phyloP scores from a whole-genome alignment of 2,329 filamentous ascomycete species.

The Diaporthe sp. region DNA sequence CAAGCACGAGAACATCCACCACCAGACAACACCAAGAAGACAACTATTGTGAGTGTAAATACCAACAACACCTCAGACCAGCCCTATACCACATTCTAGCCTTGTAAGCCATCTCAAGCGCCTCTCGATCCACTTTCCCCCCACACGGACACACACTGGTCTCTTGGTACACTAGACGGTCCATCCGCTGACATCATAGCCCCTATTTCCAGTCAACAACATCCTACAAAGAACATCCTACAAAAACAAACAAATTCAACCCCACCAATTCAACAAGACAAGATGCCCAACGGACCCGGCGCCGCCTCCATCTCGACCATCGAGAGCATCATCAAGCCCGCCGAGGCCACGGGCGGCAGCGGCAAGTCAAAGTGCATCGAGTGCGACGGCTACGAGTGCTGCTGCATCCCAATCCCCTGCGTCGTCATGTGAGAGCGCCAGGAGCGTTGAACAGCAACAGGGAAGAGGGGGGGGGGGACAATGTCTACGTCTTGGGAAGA shows the following conservation, averaged over 20 bases:
- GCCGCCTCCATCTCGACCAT: constrained; percentile 63
- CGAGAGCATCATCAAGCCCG: constrained; percentile 65
- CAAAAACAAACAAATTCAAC: not conserved
- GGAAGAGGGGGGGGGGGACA: no score
- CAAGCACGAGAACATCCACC: not conserved
- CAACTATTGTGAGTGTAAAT: not conserved
- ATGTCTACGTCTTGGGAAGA: not conserved
- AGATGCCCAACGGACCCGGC: constrained; percentile 59
- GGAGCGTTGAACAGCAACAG: not conserved
- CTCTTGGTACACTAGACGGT: not conserved
- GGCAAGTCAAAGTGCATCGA: constrained; percentile 63
- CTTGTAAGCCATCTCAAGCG: not conserved
- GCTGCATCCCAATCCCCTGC: constrained; percentile 67
- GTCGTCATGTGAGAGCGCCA: constrained; percentile 58
- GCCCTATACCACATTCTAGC: not conserved
- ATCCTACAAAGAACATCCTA: not conserved
- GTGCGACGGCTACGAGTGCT: constrained; percentile 66
- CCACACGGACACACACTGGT: not conserved
- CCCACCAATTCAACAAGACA: constrained; percentile 41
- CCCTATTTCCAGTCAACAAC: not conserved
- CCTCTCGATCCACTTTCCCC: not conserved
- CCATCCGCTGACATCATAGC: constrained; percentile 25
- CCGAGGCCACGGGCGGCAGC: constrained; percentile 50
- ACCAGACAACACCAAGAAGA: not conserved
- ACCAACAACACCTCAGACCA: not conserved